Conservation (phyloP, 2,329 filamentous ascomycete genomes). For the Amylocarpus encephaloides region DNA sequence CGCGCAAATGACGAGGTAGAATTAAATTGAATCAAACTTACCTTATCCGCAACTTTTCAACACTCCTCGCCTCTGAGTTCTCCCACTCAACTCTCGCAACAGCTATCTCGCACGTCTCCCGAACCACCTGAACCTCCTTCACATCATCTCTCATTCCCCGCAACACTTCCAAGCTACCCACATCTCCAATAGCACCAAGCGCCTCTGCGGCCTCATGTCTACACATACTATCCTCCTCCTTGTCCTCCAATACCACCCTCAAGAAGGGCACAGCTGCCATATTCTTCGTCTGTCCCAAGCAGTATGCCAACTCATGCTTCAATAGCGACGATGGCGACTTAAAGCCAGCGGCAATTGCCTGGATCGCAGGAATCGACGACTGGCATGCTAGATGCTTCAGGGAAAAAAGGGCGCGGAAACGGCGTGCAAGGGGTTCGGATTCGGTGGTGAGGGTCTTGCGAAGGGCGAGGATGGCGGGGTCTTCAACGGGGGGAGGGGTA, state of each 20-base stretch:
- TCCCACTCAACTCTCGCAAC: slow-evolving; percentile 94
- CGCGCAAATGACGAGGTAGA: not conserved
- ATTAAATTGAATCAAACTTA: slow-evolving; percentile 35
- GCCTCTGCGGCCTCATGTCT: slow-evolving; percentile 95
- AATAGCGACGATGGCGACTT: slow-evolving; percentile 78
- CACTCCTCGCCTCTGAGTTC: slow-evolving; percentile 62
- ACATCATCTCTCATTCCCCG: slow-evolving; percentile 66
- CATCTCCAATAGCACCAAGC: slow-evolving; percentile 76
- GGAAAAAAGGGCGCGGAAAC: slow-evolving; percentile 95
- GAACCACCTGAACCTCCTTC: slow-evolving; percentile 73
- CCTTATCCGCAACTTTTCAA: slow-evolving; percentile 78
- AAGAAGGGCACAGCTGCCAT: slow-evolving; percentile 66
- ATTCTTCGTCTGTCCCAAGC: slow-evolving; percentile 84
- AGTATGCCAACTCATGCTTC: slow-evolving; percentile 97
- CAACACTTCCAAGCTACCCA: slow-evolving; percentile 66
- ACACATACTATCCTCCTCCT: slow-evolving; percentile 87
- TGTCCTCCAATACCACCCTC: slow-evolving; percentile 66
- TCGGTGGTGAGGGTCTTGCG: slow-evolving; percentile 76
- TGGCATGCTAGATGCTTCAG: slow-evolving; percentile 85
- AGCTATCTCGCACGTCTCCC: slow-evolving; percentile 94
- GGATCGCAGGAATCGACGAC: slow-evolving; percentile 51
- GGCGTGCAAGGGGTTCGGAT: slow-evolving; percentile 71
- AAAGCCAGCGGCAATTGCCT: slow-evolving; percentile 85
- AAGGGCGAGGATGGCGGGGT: slow-evolving; percentile 41
- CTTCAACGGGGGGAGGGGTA: slow-evolving; percentile 21